Evolutionary conservation across 139 green algal genomes (phyloP).

Genomic region (Chlamydomonas sp.): DNA sequence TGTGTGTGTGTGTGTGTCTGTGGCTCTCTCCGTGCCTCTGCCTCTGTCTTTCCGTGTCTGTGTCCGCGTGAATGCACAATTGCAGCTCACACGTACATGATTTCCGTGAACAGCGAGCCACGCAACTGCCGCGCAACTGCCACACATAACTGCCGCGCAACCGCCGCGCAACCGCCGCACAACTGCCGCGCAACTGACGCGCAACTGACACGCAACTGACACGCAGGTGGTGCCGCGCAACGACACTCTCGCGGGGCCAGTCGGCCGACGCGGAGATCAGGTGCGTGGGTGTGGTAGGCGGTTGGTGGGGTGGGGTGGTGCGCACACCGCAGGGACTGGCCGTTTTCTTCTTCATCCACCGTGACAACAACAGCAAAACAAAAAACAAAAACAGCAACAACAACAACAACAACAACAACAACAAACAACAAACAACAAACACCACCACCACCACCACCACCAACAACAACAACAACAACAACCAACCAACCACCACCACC

Average conservation of each 20-base stretch:
- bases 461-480: too few species aligned
- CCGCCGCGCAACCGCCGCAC: background rate
- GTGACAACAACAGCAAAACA: too few species aligned
- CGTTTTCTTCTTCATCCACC: conserved; percentile 17
- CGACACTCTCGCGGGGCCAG: conserved; percentile 50
- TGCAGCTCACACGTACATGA: background rate
- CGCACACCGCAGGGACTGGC: too few species aligned
- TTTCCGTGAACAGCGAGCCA: background rate
- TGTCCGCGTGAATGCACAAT: background rate
- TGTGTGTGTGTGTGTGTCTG: background rate
- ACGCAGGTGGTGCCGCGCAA: conserved; percentile 47
- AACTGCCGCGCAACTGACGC: background rate
- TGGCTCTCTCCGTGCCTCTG: background rate
- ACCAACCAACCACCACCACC: too few species aligned
- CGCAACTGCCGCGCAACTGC: background rate
- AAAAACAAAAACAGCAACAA: too few species aligned
- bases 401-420: too few species aligned
- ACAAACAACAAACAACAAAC: too few species aligned
- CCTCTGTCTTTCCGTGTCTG: background rate
- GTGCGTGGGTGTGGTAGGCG: too few species aligned
- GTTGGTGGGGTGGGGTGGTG: background rate
- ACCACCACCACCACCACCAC: too few species aligned
- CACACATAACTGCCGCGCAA: background rate
- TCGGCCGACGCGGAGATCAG: conserved; percentile 38
- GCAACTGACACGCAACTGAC: conserved; percentile 9